Percentiles rank a stretch among this genome's conserved stretches.
These are phyloP conservation scores for Fusarium sp. DNA, from an alignment of 2,329 filamentous ascomycete genomes.

Conservation along the genomic window DNA sequence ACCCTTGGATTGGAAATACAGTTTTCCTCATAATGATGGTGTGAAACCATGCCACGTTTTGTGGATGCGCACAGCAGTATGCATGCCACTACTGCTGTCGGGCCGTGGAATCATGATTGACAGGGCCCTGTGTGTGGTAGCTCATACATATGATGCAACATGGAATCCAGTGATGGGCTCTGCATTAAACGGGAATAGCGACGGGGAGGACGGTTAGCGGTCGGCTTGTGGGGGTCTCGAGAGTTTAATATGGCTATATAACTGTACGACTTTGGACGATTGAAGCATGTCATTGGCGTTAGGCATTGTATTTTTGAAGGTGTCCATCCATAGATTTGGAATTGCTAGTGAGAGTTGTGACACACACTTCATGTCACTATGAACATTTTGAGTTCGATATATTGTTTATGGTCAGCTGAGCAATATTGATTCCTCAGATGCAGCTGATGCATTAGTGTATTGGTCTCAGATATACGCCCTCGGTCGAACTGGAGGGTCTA, in stretches of 20 bases:
- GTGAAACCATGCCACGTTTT: background rate
- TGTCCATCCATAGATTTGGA: slow-evolving; percentile 10
- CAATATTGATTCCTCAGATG: background rate
- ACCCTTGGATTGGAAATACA: slow-evolving; percentile 83
- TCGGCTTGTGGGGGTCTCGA: background rate
- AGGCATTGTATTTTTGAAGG: background rate
- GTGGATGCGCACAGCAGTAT: slow-evolving; percentile 7
- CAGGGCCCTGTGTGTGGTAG: slow-evolving; percentile 17
- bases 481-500: background rate
- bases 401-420: background rate
- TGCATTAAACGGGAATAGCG: slow-evolving; percentile 9
- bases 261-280: background rate
- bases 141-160: slow-evolving; percentile 5
- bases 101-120: slow-evolving; percentile 9
- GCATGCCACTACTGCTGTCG: slow-evolving; percentile 12
- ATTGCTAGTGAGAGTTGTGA: background rate
- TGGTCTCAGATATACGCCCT: background rate
- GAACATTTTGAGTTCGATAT: background rate
- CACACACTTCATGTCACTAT: background rate
- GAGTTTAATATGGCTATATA: slow-evolving; percentile 12
- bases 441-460: slow-evolving; percentile 7
- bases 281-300: slow-evolving; percentile 36
- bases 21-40: slow-evolving; percentile 72
- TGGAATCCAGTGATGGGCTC: slow-evolving; percentile 6
- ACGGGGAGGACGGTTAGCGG: background rate